These are phyloP conservation scores for Eucalyptus grandis DNA, from an alignment of 345 rosid species.

Conservation along the genomic window DNA sequence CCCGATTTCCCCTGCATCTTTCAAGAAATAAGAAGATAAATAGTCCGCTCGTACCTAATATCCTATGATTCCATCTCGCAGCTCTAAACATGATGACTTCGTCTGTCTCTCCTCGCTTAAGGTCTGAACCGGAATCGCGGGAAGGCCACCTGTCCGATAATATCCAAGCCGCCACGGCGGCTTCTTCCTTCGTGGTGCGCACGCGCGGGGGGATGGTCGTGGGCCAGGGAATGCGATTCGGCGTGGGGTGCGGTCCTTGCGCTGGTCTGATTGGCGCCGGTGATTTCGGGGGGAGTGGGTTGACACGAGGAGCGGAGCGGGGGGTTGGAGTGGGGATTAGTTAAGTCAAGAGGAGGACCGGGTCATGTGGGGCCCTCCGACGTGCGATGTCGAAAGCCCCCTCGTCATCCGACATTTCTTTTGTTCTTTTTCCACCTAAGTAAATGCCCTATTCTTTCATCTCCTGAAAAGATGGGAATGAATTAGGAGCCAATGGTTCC, in stretches of 20 bases:
- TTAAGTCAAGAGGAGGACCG: background rate
- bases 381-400: background rate
- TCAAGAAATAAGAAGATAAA: too few species aligned
- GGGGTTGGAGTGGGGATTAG: background rate
- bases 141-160: background rate
- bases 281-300: background rate
- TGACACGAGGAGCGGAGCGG: background rate
- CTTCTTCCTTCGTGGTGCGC: background rate
- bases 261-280: background rate
- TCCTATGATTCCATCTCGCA: background rate
- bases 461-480: background rate
- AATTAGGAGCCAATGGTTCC: too few species aligned
- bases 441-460: background rate
- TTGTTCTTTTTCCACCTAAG: background rate
- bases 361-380: background rate
- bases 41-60: background rate
- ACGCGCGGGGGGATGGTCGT: background rate
- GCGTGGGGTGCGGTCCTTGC: background rate
- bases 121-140: background rate
- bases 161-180: fast-evolving
- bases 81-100: background rate
- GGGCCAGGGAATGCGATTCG: background rate
- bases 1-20: background rate
- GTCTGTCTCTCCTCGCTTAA: background rate
- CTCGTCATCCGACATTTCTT: background rate